Percentiles rank a stretch among this genome's conserved stretches.
Conservation (phyloP, 1,139 yeast species). For the Candida pseudoviswanathii region DNA sequence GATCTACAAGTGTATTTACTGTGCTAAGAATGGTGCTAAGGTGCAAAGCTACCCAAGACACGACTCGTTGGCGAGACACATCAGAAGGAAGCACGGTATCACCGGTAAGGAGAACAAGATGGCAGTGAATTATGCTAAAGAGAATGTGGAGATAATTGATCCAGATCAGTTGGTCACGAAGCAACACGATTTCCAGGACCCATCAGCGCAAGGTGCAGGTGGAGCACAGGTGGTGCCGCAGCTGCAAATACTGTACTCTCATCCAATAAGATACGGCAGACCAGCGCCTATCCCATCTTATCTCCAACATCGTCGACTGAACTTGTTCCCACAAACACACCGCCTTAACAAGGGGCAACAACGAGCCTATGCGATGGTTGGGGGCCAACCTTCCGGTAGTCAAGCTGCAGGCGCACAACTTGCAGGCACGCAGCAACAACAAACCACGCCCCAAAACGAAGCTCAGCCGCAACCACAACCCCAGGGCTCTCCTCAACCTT, state of each 20-base stretch:
- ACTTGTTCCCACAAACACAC: not conserved
- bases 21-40: conserved; percentile 38
- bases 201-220: conserved; percentile 3
- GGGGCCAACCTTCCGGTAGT: not conserved
- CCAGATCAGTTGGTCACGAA: conserved; percentile 13
- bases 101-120: conserved; percentile 50
- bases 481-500: not conserved
- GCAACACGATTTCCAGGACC: conserved; percentile 10
- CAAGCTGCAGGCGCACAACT: not conserved
- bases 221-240: not conserved
- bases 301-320: conserved; percentile 2
- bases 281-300: conserved; percentile 2
- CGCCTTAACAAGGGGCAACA: conserved; percentile 1
- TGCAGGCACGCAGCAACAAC: not conserved
- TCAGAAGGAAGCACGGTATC: conserved; percentile 48
- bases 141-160: conserved; percentile 42
- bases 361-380: not conserved
- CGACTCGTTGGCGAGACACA: conserved; percentile 50
- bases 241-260: conserved; percentile 2
- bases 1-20: conserved; percentile 46
- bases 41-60: conserved; percentile 50
- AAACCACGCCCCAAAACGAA: not conserved
- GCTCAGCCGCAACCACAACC: not conserved
- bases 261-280: conserved; percentile 9
- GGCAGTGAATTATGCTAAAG: conserved; percentile 53